These are phyloP conservation scores for Salmacisia buchloeana DNA, from an alignment of 1,284 basidiomycete species.

Conservation along the genomic window DNA sequence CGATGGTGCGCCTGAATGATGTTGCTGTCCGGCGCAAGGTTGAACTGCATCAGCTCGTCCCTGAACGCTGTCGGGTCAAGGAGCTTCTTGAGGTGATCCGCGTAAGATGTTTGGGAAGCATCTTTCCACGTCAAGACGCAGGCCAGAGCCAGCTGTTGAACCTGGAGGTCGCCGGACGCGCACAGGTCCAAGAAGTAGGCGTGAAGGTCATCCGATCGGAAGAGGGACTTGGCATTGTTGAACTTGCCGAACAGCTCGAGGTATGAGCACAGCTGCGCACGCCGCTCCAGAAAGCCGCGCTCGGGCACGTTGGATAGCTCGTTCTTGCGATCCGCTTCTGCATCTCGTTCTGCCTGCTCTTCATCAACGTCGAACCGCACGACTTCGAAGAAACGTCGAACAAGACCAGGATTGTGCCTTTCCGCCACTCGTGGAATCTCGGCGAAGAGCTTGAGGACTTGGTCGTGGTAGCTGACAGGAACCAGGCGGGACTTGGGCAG, in stretches of 20 bases:
- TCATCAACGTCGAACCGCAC: slow-evolving; percentile 24
- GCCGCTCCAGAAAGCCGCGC: slow-evolving; percentile 23
- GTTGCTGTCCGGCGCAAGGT: slow-evolving; percentile 47
- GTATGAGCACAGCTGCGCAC: slow-evolving; percentile 54
- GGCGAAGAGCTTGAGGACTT: slow-evolving; percentile 35
- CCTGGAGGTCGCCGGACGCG: slow-evolving; percentile 72
- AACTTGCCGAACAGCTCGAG: slow-evolving; percentile 84
- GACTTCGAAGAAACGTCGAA: slow-evolving; percentile 33
- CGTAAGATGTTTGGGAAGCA: slow-evolving; percentile 63
- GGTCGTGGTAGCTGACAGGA: slow-evolving; percentile 38
- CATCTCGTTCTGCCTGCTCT: slow-evolving; percentile 15
- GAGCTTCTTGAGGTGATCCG: slow-evolving; percentile 65
- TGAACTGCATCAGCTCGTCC: slow-evolving; percentile 72
- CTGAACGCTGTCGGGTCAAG: slow-evolving; percentile 83
- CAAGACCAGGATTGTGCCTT: slow-evolving; percentile 32
- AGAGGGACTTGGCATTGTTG: slow-evolving; percentile 78
- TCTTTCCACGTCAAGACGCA: slow-evolving; percentile 82
- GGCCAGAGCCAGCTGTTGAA: slow-evolving; percentile 72
- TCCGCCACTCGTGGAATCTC: slow-evolving; percentile 27
- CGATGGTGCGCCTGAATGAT: slow-evolving; percentile 64
- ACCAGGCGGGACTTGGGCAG: slow-evolving; percentile 32
- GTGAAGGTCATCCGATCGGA: slow-evolving; percentile 65
- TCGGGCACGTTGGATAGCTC: not conserved
- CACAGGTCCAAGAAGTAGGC: slow-evolving; percentile 69
- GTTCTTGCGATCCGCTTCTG: slow-evolving; percentile 6